Percentiles rank a stretch among this genome's conserved stretches.
These are phyloP conservation scores for Alternaria solani DNA, from an alignment of 2,329 filamentous ascomycete genomes.

Conservation along the genomic window DNA sequence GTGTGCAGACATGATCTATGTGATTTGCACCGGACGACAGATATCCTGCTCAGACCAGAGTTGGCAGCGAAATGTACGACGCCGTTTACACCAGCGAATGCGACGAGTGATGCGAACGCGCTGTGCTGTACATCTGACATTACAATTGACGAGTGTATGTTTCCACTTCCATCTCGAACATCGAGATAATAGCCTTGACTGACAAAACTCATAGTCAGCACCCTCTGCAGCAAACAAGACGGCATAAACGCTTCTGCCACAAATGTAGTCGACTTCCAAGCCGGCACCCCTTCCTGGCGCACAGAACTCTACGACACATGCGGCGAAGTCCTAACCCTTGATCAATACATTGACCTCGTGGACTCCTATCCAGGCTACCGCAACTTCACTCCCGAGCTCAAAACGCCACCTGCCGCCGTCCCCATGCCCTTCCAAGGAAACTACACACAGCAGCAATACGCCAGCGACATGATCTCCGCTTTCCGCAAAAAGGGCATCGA, in stretches of 20 bases:
- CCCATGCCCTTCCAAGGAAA: constrained; percentile 68
- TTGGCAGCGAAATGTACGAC: constrained; percentile 70
- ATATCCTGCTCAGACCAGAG: constrained; percentile 69
- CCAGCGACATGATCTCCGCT: constrained; percentile 64
- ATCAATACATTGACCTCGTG: constrained; percentile 67
- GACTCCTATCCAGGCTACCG: constrained; percentile 61
- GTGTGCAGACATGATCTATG: constrained; percentile 74
- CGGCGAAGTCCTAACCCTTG: constrained; percentile 64
- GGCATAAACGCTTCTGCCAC: constrained; percentile 68
- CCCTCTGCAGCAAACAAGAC: constrained; percentile 37
- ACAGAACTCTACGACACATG: constrained; percentile 71
- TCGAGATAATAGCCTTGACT: background rate
- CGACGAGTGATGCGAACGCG: constrained; percentile 22
- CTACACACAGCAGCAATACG: constrained; percentile 70
- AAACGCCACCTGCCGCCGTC: constrained; percentile 62
- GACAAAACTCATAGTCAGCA: constrained; percentile 6
- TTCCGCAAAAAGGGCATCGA: constrained; percentile 50
- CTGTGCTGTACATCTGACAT: constrained; percentile 32
- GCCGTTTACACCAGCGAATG: constrained; percentile 66
- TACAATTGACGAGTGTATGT: constrained; percentile 25
- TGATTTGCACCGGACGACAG: constrained; percentile 73
- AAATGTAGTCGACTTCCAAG: constrained; percentile 63
- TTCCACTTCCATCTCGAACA: no score
- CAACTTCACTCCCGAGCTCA: constrained; percentile 71
- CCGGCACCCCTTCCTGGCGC: constrained; percentile 65